phyloP scores from a whole-genome alignment of 805 yeast genomes.

The Lipomyces yamadae region DNA sequence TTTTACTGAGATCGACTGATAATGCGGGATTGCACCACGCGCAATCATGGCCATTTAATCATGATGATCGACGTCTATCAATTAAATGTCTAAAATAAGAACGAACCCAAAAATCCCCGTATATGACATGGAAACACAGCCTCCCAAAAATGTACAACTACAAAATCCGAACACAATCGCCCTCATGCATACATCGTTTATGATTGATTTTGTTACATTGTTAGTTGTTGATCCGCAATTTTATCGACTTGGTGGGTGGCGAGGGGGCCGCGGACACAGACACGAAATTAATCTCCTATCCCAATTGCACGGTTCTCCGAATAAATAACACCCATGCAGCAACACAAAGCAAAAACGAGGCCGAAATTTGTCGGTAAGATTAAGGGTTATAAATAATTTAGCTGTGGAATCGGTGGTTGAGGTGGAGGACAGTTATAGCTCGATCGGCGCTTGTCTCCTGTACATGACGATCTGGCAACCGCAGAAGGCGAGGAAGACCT shows the following conservation, averaged over 20 bases:
- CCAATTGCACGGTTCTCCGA: conserved; percentile 2
- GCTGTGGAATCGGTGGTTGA: conserved; percentile 7
- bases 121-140: conserved; percentile 12
- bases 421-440: conserved; percentile 31
- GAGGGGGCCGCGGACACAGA: not conserved
- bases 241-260: too few relatives aligned
- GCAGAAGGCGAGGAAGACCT: conserved; percentile 79
- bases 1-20: not conserved
- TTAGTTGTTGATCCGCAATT: not conserved
- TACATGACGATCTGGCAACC: conserved; percentile 72
- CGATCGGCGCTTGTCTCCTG: conserved; percentile 38
- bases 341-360: conserved; percentile 1
- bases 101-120: conserved; percentile 9
- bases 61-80: conserved; percentile 11
- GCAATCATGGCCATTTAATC: too few relatives aligned
- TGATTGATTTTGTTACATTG: not conserved
- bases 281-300: not conserved
- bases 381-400: conserved; percentile 6
- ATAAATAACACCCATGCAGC: conserved; percentile 6
- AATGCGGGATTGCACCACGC: too few relatives aligned
- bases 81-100: conserved; percentile 7
- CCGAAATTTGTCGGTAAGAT: not conserved
- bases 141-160: conserved; percentile 13
- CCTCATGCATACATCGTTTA: not conserved
- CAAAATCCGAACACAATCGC: not conserved